Base-by-base conservation (phyloP, 768 basidiomycete genomes). In the Macrocybe gigantea region DNA sequence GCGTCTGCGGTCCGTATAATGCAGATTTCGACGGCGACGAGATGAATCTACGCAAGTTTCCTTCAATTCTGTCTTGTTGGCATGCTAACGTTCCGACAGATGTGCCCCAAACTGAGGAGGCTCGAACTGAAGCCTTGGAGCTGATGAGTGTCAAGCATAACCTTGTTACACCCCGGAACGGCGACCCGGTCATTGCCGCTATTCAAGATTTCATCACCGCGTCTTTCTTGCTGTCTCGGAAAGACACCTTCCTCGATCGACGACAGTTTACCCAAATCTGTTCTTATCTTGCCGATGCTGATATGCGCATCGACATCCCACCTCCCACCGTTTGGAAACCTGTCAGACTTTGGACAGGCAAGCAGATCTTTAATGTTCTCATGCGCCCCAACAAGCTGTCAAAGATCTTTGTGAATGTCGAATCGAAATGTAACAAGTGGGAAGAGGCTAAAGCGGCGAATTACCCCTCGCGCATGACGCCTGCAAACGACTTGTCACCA, bases 151-250 rank as follows among this genome's bases (percentile, higher is more conserved):
- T 96, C 51, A 95, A 96, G 63, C 81, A 93, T 62, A 98, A 98
- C 63, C 79, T 99, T 38, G 96, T 99, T 49, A 98, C 96, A 0
- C 96, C 96, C 10, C 83, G 96, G 45, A 98, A 98, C 56, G 96
- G 96, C 53, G 94, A 98, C 65, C 96, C 96, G 22, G 95, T 99
- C 69, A 97, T 99, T 57, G 93, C 96, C 22, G 96, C 96, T 53
- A 99, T 96, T 54, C 96, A 99, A 64, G 96, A 99, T 66, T 99
- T 99, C 73, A 98, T 99, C 71, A 98, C 96, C 3, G 96, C 94
- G 11, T 93, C 96, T 13, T 99, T 85, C 72, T 82, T 99, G 36
- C 81, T 99, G 56, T 95, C 95, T 6, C 85, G 83, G 34, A 86
- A 88, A 60, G 96, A 99, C 59, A 82, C 78, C 11, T 96, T 99